Evolutionary conservation across 176 grass and related monocot genomes (phyloP).

Genomic region (Carex littledalei): DNA sequence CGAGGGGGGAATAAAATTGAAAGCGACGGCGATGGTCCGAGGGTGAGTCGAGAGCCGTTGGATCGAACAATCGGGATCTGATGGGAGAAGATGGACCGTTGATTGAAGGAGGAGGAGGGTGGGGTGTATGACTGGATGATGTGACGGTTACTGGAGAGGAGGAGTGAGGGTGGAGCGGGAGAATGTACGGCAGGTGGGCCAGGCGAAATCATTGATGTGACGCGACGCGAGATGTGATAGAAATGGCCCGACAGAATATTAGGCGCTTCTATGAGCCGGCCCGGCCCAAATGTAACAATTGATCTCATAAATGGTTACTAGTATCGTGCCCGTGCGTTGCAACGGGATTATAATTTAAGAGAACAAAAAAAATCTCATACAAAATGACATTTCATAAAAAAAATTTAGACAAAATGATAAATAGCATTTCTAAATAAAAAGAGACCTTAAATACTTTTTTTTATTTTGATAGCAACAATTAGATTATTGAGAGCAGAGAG

Average conservation of each 20-base stretch:
- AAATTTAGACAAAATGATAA: too few species aligned
- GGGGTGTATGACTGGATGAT: not conserved
- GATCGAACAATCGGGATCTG: not conserved
- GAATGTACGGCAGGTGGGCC: not conserved
- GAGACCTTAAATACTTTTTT: too few species aligned
- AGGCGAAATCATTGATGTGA: not conserved
- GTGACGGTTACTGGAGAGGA: not conserved
- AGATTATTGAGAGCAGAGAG: too few species aligned
- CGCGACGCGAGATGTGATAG: slow-evolving; percentile 1
- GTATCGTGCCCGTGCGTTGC: too few species aligned
- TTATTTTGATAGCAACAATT: too few species aligned
- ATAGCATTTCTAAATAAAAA: too few species aligned
- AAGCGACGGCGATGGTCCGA: not conserved
- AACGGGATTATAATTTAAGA: too few species aligned
- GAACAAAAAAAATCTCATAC: too few species aligned
- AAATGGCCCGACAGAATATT: not conserved
- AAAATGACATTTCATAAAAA: too few species aligned
- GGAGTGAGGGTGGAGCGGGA: not conserved
- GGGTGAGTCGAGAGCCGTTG: not conserved
- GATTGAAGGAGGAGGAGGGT: not conserved
- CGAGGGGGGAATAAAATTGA: slow-evolving; percentile 1
- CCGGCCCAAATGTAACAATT: too few species aligned
- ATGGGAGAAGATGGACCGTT: not conserved
- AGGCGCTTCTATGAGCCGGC: not conserved
- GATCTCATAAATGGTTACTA: too few species aligned